phyloP scores from a whole-genome alignment of 805 yeast genomes.

The Phaffomyces thermotolerans region DNA sequence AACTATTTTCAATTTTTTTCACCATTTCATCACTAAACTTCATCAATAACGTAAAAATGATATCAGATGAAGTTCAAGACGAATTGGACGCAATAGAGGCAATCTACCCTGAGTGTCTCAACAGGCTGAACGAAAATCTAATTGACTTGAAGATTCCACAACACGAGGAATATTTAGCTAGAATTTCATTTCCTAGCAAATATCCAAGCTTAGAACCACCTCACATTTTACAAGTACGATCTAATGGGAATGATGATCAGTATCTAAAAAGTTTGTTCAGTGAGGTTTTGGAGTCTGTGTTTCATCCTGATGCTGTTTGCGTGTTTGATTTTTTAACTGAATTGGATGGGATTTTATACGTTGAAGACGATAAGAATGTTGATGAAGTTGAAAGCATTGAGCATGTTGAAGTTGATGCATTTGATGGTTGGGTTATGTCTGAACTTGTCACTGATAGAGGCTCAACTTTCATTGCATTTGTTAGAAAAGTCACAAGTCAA shows the following conservation, averaged over 20 bases:
- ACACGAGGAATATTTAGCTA: conserved; percentile 52
- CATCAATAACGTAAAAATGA: conserved; percentile 6
- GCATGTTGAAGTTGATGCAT: conserved; percentile 31
- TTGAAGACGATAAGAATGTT: conserved; percentile 19
- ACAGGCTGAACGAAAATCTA: conserved; percentile 27
- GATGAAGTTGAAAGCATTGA: conserved; percentile 1
- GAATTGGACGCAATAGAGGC: conserved; percentile 83
- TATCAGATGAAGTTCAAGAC: conserved; percentile 49
- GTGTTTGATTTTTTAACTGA: conserved; percentile 73
- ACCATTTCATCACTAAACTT: background rate
- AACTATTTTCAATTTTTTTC: background rate
- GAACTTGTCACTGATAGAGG: conserved; percentile 79
- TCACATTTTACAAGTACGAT: conserved; percentile 48
- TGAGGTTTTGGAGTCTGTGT: conserved; percentile 48
- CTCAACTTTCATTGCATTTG: conserved; percentile 78
- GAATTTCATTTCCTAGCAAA: conserved; percentile 58
- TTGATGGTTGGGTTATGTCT: conserved; percentile 71
- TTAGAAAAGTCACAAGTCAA: conserved; percentile 53
- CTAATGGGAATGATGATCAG: conserved; percentile 31
- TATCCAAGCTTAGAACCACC: conserved; percentile 67
- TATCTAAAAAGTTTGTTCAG: conserved; percentile 42
- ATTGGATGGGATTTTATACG: conserved; percentile 45
- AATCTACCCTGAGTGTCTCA: conserved; percentile 65
- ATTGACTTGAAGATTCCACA: conserved; percentile 51
- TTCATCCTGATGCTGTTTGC: conserved; percentile 58